These are phyloP conservation scores for Hyphochytrium catenoides DNA, from an alignment of 352 stramenopile species.

Conservation along the genomic window DNA sequence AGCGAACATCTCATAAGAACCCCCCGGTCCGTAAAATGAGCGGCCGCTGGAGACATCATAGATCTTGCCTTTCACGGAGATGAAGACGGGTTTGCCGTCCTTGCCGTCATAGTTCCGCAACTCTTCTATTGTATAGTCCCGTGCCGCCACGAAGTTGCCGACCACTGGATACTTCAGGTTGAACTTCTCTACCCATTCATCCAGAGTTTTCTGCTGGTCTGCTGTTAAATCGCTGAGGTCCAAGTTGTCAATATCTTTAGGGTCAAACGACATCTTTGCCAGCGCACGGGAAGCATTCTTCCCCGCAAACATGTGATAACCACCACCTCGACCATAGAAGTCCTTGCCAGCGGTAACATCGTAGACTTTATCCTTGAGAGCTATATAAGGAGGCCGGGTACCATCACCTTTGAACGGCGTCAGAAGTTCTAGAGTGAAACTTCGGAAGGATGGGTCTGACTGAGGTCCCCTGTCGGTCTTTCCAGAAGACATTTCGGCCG, in stretches of 20 bases:
- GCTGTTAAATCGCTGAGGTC: conserved; percentile 42
- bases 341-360: conserved; percentile 79
- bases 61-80: conserved; percentile 76
- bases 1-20: conserved; percentile 85
- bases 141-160: conserved; percentile 53
- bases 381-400: conserved; percentile 81
- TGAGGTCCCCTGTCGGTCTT: no score
- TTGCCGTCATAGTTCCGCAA: conserved; percentile 56
- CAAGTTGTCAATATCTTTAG: conserved; percentile 60
- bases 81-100: conserved; percentile 72
- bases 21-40: conserved; percentile 75
- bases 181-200: conserved; percentile 87
- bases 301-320: conserved; percentile 88
- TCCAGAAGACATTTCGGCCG: no score
- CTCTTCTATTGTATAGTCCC: conserved; percentile 45
- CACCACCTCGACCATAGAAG: conserved; percentile 84
- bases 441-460: no score
- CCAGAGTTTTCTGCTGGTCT: conserved; percentile 54
- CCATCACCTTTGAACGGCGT: conserved; percentile 69
- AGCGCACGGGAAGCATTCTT: conserved; percentile 76
- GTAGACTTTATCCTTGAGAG: conserved; percentile 82
- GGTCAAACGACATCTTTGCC: conserved; percentile 89
- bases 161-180: conserved; percentile 87
- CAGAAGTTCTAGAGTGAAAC: conserved; percentile 77
- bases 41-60: conserved; percentile 86